These are phyloP conservation scores for Thermothielavioides terrestris DNA, from an alignment of 495 filamentous ascomycete genomes.

Conservation along the genomic window DNA sequence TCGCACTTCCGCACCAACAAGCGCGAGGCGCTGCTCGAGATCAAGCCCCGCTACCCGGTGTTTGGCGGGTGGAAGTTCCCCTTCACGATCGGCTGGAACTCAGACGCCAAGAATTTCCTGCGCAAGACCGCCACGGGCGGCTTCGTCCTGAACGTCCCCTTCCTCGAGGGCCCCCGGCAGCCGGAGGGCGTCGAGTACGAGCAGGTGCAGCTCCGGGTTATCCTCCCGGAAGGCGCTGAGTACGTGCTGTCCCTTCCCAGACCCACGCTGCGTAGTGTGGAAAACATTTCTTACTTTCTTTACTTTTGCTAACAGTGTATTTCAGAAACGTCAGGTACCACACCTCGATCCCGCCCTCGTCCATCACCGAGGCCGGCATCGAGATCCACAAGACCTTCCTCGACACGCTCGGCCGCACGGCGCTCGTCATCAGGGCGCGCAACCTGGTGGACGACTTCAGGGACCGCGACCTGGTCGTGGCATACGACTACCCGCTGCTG, in stretches of 20 bases:
- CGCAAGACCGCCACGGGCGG: slow-evolving; percentile 53
- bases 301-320: background rate
- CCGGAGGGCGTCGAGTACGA: slow-evolving; percentile 79
- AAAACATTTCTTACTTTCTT: background rate
- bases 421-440: slow-evolving; percentile 67
- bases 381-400: slow-evolving; percentile 65
- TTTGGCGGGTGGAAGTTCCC: slow-evolving; percentile 98
- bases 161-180: slow-evolving; percentile 84
- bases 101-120: slow-evolving; percentile 66
- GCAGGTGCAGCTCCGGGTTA: slow-evolving; percentile 66
- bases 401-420: slow-evolving; percentile 84
- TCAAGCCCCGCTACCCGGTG: slow-evolving; percentile 85
- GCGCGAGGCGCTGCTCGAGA: slow-evolving; percentile 73
- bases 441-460: slow-evolving; percentile 85
- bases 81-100: slow-evolving; percentile 92
- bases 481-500: slow-evolving; percentile 73
- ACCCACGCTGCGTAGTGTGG: too few relatives aligned
- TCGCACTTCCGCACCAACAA: slow-evolving; percentile 73
- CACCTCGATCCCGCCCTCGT: slow-evolving; percentile 51
- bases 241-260: too few relatives aligned
- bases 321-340: slow-evolving; percentile 58
- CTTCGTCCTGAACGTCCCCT: slow-evolving; percentile 89
- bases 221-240: slow-evolving; percentile 86
- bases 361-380: slow-evolving; percentile 48
- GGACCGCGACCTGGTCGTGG: slow-evolving; percentile 70